Base-by-base conservation (phyloP, 2,329 filamentous ascomycete genomes). In the Diaporthe australafricana region DNA sequence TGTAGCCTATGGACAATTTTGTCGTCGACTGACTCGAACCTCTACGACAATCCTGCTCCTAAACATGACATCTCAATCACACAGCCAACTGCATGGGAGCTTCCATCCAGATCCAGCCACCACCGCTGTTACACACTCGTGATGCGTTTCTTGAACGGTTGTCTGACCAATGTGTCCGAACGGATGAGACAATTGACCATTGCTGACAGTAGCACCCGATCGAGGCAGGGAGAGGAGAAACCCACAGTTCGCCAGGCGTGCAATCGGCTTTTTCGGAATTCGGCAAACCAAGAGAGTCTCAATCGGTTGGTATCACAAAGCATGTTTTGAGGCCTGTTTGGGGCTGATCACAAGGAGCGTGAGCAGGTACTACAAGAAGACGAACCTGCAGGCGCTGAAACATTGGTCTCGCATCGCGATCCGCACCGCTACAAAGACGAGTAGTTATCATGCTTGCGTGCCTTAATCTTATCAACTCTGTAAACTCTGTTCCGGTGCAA, bases 321-420 rank as follows among this genome's bases (percentile, higher is more conserved):
- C 2, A 63, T 48, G 30, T 42, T 35, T 63, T 48, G 27, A 38
- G 60, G 45, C 3, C 27, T 35, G 60, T 48, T 48, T 22, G n/a
- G 57, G 42, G 57, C 30, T 42, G 20, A 48, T 63, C 22, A 48
- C 60, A 63, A 63, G 42, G 42, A 35, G 47, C 45, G 40, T 16
- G 6, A 17, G 40, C 27, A 17, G 27, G n/a, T n/a, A n/a, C n/a
- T n/a, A n/a, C n/a, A n/a, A n/a, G 6, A 25, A 53, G 14, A 2
- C 20, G 17, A 35, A 47, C 17, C 11, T 47, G 40, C 60, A 48
- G 17, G 14, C 42, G 60, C 60, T 63, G 42, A 48, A 63, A 63
- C 60, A 48, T 48, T 63, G 16, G 57, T 22, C 12, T 47, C 25
- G 40, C n/a, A n/a, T n/a, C n/a, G n/a, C n/a, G n/a, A n/a, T n/a